phyloP scores from a whole-genome alignment of 345 rosid species.

The Mallotus nudiflorus region DNA sequence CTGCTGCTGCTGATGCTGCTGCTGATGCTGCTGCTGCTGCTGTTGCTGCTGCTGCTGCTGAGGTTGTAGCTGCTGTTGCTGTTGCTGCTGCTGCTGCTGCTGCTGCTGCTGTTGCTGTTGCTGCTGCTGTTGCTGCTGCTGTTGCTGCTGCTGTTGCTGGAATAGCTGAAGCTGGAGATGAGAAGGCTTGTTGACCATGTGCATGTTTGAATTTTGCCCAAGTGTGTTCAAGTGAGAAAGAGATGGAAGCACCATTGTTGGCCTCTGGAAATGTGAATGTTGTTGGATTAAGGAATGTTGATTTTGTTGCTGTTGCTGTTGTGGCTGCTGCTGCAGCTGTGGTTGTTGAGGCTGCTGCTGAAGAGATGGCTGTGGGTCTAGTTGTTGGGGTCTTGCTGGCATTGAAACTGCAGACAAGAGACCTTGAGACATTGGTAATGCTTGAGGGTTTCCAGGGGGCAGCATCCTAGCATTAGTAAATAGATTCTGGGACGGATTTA shows the following conservation, averaged over 20 bases:
- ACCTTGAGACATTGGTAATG: slow-evolving; percentile 77
- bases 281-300: slow-evolving; percentile 64
- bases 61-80: background rate
- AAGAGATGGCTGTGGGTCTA: slow-evolving; percentile 53
- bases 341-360: slow-evolving; percentile 40
- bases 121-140: slow-evolving; percentile 1
- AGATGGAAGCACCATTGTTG: slow-evolving; percentile 57
- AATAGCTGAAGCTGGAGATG: slow-evolving; percentile 69
- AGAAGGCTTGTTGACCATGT: slow-evolving; percentile 64
- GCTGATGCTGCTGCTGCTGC: slow-evolving; percentile 25
- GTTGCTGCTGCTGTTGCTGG: slow-evolving; percentile 22
- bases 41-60: slow-evolving; percentile 52
- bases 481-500: slow-evolving; percentile 48
- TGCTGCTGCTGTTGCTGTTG: slow-evolving; percentile 10
- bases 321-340: slow-evolving; percentile 35
- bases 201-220: slow-evolving; percentile 71
- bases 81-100: slow-evolving; percentile 10
- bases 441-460: slow-evolving; percentile 71
- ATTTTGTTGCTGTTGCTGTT: slow-evolving; percentile 43
- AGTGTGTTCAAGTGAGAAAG: slow-evolving; percentile 60
- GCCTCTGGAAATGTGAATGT: slow-evolving; percentile 68
- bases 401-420: slow-evolving; percentile 56
- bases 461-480: slow-evolving; percentile 63
- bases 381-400: slow-evolving; percentile 63
- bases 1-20: slow-evolving; percentile 26